Conservation (phyloP, 2,329 filamentous ascomycete species). For the Lachnellula cervina region DNA sequence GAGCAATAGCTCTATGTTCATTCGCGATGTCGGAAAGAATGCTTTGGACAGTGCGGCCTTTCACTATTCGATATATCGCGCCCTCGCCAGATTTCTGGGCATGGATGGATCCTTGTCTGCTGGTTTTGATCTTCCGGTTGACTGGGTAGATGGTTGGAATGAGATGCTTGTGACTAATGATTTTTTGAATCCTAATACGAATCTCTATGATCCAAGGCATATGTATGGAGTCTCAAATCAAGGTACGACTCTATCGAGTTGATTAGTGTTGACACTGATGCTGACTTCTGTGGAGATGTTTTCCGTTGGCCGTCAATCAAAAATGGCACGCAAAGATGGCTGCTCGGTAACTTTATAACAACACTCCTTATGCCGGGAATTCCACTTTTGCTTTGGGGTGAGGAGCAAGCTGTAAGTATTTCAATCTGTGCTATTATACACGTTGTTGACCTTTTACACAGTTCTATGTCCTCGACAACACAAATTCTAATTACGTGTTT, state of each 20-base stretch:
- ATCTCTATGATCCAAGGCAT: conserved; percentile 57
- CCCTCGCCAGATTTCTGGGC: conserved; percentile 55
- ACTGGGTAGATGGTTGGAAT: conserved; percentile 50
- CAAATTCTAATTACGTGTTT: conserved; percentile 59
- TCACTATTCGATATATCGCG: conserved; percentile 58
- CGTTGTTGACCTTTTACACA: no score
- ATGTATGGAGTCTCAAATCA: conserved; percentile 60
- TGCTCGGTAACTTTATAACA: conserved; percentile 55
- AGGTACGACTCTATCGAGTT: not conserved
- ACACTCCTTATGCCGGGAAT: conserved; percentile 57
- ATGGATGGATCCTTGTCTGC: not conserved
- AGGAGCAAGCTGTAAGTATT: conserved; percentile 48
- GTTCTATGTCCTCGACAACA: conserved; percentile 59
- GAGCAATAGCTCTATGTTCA: conserved; percentile 21
- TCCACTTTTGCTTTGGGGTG: conserved; percentile 57
- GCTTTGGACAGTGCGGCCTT: conserved; percentile 58
- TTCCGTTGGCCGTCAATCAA: conserved; percentile 57
- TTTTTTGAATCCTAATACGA: conserved; percentile 54
- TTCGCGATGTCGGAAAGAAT: conserved; percentile 47
- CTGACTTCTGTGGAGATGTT: conserved; percentile 40
- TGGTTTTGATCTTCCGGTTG: conserved; percentile 45
- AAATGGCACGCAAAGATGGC: conserved; percentile 51
- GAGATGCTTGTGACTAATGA: conserved; percentile 54
- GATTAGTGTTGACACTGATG: no score
- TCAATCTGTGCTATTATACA: no score